Percentiles rank a stretch among this genome's conserved stretches.
phyloP scores from a whole-genome alignment of 2,329 filamentous ascomycete genomes.

The Nectriaceae sp. region DNA sequence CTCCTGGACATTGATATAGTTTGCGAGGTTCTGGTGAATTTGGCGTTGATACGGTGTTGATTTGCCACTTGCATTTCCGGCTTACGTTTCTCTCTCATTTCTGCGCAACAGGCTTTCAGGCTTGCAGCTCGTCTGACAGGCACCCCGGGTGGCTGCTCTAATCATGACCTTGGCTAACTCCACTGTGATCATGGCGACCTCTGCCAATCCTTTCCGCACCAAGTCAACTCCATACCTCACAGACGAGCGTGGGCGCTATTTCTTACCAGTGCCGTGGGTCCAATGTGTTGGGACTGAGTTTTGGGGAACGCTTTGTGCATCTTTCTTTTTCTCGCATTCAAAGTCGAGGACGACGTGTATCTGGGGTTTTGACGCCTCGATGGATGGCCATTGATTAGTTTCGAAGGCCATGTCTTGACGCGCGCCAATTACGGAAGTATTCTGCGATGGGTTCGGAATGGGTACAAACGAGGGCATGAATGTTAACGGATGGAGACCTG shows the following conservation, averaged over 20 bases:
- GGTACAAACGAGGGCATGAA: conserved; percentile 28
- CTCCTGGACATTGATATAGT: conserved; percentile 36
- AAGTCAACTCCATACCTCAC: no score
- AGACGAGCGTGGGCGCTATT: no score
- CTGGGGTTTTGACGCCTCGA: conserved; percentile 15
- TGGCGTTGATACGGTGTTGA: conserved; percentile 45
- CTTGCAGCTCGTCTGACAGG: conserved; percentile 11
- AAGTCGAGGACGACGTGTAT: conserved; percentile 15
- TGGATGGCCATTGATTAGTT: conserved; percentile 9
- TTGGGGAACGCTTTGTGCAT: conserved; percentile 5
- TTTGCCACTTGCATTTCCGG: conserved; percentile 33
- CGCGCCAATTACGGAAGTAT: conserved; percentile 17
- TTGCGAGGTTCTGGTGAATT: conserved; percentile 44
- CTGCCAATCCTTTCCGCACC: not conserved
- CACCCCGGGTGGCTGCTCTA: conserved; percentile 13
- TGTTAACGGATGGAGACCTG: conserved; percentile 23
- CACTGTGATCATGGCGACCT: conserved; percentile 4
- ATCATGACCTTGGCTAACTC: conserved; percentile 17
- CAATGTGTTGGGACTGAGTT: conserved; percentile 3
- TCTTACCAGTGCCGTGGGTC: conserved; percentile 2
- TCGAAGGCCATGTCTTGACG: conserved; percentile 10
- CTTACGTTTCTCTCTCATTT: not conserved
- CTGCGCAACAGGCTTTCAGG: conserved; percentile 15
- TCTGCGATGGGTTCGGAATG: conserved; percentile 21
- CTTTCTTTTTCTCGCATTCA: conserved; percentile 16